A percentile compares a stretch with the other conserved stretches of the same genome.
Conservation (phyloP, 1,284 basidiomycete genomes). For the Grifola frondosa region DNA sequence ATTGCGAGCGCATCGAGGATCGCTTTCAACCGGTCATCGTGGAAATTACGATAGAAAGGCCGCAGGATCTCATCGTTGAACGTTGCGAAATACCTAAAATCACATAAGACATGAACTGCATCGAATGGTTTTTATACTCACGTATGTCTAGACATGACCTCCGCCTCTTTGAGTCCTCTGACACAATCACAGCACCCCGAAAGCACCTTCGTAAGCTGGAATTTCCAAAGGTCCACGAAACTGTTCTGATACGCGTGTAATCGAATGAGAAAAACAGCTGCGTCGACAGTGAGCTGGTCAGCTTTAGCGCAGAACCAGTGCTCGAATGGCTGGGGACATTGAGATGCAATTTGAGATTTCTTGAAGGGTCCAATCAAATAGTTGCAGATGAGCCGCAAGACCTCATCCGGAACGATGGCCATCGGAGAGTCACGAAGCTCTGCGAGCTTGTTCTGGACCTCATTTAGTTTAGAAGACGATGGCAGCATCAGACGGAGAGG, state of each 20-base stretch:
- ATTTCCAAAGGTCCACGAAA: slow-evolving; percentile 63
- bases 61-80: slow-evolving; percentile 49
- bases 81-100: slow-evolving; percentile 67
- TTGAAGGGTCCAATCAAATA: slow-evolving; percentile 49
- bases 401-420: slow-evolving; percentile 42
- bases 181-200: slow-evolving; percentile 67
- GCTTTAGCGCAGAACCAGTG: slow-evolving; percentile 78
- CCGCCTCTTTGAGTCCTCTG: slow-evolving; percentile 60
- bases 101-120: slow-evolving; percentile 18
- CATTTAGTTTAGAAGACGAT: slow-evolving; percentile 19
- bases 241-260: slow-evolving; percentile 74
- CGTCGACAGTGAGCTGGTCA: slow-evolving; percentile 48
- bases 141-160: slow-evolving; percentile 63
- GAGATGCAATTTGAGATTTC: slow-evolving; percentile 1
- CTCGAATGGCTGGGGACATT: slow-evolving; percentile 5
- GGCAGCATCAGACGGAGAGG: background rate
- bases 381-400: slow-evolving; percentile 53
- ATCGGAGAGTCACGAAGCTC: slow-evolving; percentile 57
- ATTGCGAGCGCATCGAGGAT: slow-evolving; percentile 46
- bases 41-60: slow-evolving; percentile 65
- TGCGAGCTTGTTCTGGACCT: slow-evolving; percentile 45
- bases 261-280: slow-evolving; percentile 77
- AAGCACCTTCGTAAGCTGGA: slow-evolving; percentile 54
- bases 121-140: slow-evolving; percentile 49
- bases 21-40: slow-evolving; percentile 61